phyloP scores from a whole-genome alignment of 495 filamentous ascomycete genomes.

The Daldinia concentrica region DNA sequence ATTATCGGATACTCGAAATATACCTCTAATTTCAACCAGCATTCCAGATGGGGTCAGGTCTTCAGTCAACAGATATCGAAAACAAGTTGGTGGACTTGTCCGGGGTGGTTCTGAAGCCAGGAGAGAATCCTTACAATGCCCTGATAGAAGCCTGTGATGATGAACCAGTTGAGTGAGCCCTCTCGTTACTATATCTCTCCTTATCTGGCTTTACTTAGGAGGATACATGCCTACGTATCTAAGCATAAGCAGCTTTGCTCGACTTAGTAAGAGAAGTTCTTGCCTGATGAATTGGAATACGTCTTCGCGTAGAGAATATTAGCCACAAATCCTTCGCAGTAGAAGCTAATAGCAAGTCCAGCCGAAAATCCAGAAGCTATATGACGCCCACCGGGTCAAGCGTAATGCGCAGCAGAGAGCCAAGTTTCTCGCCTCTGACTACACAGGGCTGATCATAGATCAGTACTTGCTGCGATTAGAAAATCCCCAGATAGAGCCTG shows the following conservation, averaged over 20 bases:
- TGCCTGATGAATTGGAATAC: neutral
- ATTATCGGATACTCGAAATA: neutral
- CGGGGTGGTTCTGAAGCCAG: constrained; percentile 56
- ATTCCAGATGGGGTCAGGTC: constrained; percentile 45
- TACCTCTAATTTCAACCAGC: neutral
- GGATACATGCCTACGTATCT: neutral
- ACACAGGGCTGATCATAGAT: constrained; percentile 76
- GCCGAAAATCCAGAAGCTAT: constrained; percentile 75
- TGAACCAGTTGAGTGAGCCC: constrained; percentile 62
- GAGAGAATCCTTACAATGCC: constrained; percentile 78
- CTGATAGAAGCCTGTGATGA: constrained; percentile 70
- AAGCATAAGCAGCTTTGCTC: neutral
- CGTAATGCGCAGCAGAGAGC: constrained; percentile 75
- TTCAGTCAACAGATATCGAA: constrained; percentile 54
- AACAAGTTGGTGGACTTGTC: constrained; percentile 69
- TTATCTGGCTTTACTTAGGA: neutral
- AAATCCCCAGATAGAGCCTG: constrained; percentile 66
- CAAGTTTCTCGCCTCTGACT: constrained; percentile 74
- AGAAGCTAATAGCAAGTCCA: constrained; percentile 47
- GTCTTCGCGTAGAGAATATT: neutral
- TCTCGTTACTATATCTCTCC: neutral
- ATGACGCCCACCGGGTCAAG: constrained; percentile 73
- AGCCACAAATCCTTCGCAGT: neutral
- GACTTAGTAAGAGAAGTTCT: neutral
- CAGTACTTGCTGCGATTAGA: constrained; percentile 74